Base-by-base conservation (phyloP, 768 basidiomycete species). In the Naganishia vaughanmartiniae region DNA sequence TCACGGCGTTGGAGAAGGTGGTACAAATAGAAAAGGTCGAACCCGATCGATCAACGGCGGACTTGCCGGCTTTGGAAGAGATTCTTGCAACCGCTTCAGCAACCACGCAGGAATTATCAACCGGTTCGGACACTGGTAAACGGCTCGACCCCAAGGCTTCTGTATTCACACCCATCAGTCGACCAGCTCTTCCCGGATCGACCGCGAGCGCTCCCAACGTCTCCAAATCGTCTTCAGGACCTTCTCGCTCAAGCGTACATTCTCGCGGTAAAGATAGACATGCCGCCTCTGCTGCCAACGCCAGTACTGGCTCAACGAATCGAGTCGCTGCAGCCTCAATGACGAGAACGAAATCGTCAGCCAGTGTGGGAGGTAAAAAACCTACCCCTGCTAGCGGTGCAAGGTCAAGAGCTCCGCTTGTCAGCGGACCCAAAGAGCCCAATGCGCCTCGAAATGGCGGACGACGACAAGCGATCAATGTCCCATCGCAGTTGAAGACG, bases 71-170 rank as follows among this genome's bases (percentile, higher is more conserved):
- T 12, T 21, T 63, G 24, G 60, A 63, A 26, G 39, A 63, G 42
- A 30, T 63, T 19, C 10, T 63, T 21, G 60, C 36, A 34, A 7
- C 14, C 14, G 26, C 39, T 26, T 12, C 26, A 30, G 12, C 4
- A 3, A 46, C 24, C 14, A 26, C 31, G 31, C 60, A 34, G 2
- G 33, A 24, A 26, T n/a, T 42, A 12, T 45, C 39, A 4, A n/a
- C 36, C 24, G 60, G 6, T 26, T 45, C 39, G 24, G 34, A 33
- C 34, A 21, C n/a, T 45, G 39, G 36, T 42, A 63, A 63, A 63
- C 15, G 21, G 39, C 39, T 63, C 11, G 60, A 63, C 33, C 60
- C 60, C 60, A 63, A 63, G 60, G 60, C 60, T 15, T 63, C 60
- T 1, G 60, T 63, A 6, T 63, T 63, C 26, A 63, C 60, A 15